Evolutionary conservation across 345 rosid genomes (phyloP), one percentile per base, ranked within the genome.

Genomic region (Pugionium dolabratum): DNA sequence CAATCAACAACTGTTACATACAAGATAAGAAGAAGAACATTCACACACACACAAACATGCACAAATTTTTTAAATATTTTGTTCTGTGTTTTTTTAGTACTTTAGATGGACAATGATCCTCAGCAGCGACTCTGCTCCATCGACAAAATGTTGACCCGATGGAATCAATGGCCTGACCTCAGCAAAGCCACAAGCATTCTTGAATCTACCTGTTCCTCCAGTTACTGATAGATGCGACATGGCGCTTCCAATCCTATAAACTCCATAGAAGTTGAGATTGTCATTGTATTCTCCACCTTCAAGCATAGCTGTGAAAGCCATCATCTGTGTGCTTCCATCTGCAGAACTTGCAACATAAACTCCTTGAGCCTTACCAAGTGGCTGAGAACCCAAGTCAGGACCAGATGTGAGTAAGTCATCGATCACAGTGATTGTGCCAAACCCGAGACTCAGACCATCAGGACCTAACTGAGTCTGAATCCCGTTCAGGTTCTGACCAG

Each of bases 221-320:
- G 90, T 90, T 48, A 93, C 85, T 0, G 99, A 86, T 36, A 93
- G 57, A n/a, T 80, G 85, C 4, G 97, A 88, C 78, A 90, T 76
- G 9, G 86, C 10, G 64, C 90, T 81, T 7, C 96, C 92, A 1
- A 82, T 82, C 78, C 71, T 86, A 74, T 84, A 94, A 37, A 83
- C 76, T 0, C 96, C 99, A 25, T 84, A 94, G 78, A 94, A 86
- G 80, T 88, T 94, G 69, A 94, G 86, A 84, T 82, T 84, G 49
- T 94, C 95, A 6, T 90, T 92, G 8, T 88, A 94, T 41, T 94
- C 97, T 3, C 95, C 97, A 10, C 86, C 99, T 80, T 94, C 99
- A 10, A 94, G 72, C 88, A 84, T 79, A 33, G 96, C 92, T 29
- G 97, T 85, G 73, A 94, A 94, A 44, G 97, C 84, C 97, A 93